Conservation (phyloP, 192 early-diverging fungal species). For the Piromyces finnis region DNA sequence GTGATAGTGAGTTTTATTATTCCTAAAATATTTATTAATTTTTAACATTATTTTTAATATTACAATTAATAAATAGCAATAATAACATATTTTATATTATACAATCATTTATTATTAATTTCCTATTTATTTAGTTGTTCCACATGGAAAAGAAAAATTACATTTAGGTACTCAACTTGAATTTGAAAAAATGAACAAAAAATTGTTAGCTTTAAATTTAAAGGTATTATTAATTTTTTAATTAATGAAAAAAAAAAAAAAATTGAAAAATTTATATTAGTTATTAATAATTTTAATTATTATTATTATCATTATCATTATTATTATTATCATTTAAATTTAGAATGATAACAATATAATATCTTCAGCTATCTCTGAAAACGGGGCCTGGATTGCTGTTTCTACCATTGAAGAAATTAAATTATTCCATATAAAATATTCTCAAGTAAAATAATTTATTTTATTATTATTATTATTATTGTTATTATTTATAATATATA, state of each 20-base stretch:
- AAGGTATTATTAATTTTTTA: slow-evolving; percentile 17
- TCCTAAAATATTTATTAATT: no score
- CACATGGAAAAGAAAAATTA: neutral
- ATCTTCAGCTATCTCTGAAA: slow-evolving; percentile 53
- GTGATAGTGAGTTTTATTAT: slow-evolving; percentile 13
- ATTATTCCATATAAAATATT: slow-evolving; percentile 16
- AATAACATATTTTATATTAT: no score
- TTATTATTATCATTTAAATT: neutral
- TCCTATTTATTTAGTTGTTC: neutral
- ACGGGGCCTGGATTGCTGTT: slow-evolving; percentile 68
- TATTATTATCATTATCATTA: neutral
- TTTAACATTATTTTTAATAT: neutral
- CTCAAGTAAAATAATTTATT: slow-evolving; percentile 27
- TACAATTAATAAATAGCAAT: no score
- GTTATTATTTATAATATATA: no score
- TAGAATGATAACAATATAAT: slow-evolving; percentile 44
- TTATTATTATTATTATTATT: no score
- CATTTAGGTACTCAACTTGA: slow-evolving; percentile 6
- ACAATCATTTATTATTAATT: no score
- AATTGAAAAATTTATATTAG: no score
- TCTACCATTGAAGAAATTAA: slow-evolving; percentile 46
- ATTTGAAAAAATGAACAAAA: slow-evolving; percentile 40
- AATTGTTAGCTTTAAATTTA: slow-evolving; percentile 58
- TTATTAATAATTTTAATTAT: no score
- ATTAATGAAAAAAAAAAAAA: no score